phyloP scores from a whole-genome alignment of 352 stramenopile genomes.

The Albugo candida region DNA sequence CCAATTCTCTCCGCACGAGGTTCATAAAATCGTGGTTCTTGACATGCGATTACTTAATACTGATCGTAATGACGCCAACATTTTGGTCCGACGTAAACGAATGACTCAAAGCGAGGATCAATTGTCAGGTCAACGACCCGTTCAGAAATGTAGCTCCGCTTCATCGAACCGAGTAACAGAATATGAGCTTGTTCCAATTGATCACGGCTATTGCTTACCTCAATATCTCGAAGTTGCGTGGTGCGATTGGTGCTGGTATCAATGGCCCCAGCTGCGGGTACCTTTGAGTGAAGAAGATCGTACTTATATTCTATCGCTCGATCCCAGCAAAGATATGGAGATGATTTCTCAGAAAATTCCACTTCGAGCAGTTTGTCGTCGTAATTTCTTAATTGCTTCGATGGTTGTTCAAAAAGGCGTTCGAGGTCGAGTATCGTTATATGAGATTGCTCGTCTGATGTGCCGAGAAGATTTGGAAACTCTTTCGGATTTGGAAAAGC shows the following conservation, averaged over 20 bases:
- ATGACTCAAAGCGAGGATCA: constrained; percentile 5
- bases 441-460: constrained; percentile 68
- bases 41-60: constrained; percentile 97
- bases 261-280: constrained; percentile 86
- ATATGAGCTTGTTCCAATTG: constrained; percentile 96
- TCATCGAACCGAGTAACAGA: constrained; percentile 24
- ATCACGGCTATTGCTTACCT: constrained; percentile 96
- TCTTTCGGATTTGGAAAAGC: constrained; percentile 34
- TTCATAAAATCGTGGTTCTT: constrained; percentile 97
- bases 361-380: constrained; percentile 40
- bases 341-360: constrained; percentile 44
- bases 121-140: not conserved
- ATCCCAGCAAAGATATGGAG: constrained; percentile 31
- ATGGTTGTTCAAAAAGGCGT: constrained; percentile 65
- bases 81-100: constrained; percentile 82
- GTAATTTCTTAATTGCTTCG: constrained; percentile 66
- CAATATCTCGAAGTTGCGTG: constrained; percentile 91
- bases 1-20: constrained; percentile 79
- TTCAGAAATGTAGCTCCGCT: constrained; percentile 4
- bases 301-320: constrained; percentile 41
- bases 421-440: constrained; percentile 31
- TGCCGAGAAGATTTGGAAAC: constrained; percentile 62
- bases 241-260: constrained; percentile 98
- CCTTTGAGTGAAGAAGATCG: constrained; percentile 37
- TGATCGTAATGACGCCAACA: constrained; percentile 95